Conservation (phyloP, 2,329 filamentous ascomycete genomes). For the Fusarium sp. region DNA sequence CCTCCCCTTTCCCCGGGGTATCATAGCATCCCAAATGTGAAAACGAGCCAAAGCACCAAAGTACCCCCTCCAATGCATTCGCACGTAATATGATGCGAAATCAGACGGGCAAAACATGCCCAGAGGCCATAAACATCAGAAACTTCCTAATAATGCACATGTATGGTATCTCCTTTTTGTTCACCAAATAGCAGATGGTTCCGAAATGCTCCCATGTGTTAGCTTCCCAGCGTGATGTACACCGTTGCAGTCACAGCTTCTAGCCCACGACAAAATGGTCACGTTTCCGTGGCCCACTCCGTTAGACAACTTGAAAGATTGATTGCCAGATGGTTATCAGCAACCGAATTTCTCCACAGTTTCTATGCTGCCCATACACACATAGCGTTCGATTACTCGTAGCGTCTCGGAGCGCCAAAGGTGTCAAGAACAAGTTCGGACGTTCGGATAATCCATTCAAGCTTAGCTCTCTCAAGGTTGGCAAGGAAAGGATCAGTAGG, state of each 20-base stretch:
- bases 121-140: conserved; percentile 39
- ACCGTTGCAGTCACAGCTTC: conserved; percentile 49
- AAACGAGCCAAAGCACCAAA: conserved; percentile 36
- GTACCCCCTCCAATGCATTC: conserved; percentile 26
- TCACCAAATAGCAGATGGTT: conserved; percentile 23
- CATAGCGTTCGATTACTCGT: conserved; percentile 46
- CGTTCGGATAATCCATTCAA: conserved; percentile 58
- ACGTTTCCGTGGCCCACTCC: conserved; percentile 29
- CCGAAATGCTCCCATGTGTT: conserved; percentile 44
- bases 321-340: conserved; percentile 2
- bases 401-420: conserved; percentile 50
- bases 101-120: conserved; percentile 30
- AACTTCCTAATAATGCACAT: conserved; percentile 46
- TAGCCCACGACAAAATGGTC: conserved; percentile 17
- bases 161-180: conserved; percentile 25
- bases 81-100: conserved; percentile 33
- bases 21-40: conserved; percentile 42
- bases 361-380: conserved; percentile 20
- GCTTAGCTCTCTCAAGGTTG: conserved; percentile 56
- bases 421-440: conserved; percentile 56
- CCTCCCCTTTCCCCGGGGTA: conserved; percentile 42
- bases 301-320: conserved; percentile 31
- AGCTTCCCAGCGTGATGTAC: conserved; percentile 44
- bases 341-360: conserved; percentile 17
- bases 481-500: conserved; percentile 59